Percentiles rank a stretch among this genome's conserved stretches.
These are phyloP conservation scores for Chaetomidium leptoderma DNA, from an alignment of 495 filamentous ascomycete genomes.

Conservation along the genomic window DNA sequence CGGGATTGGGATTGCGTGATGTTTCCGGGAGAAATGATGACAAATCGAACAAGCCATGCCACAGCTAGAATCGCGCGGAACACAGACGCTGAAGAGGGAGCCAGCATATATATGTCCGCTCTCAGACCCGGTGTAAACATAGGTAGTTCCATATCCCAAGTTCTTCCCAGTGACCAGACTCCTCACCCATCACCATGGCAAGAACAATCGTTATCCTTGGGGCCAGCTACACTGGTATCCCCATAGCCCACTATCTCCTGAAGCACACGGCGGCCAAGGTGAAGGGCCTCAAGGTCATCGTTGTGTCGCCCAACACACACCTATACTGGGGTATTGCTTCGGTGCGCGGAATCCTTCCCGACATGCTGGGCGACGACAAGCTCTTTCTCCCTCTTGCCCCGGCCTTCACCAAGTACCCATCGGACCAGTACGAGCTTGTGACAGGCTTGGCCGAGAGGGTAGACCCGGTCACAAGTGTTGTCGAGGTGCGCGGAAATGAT, in stretches of 20 bases:
- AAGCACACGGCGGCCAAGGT: conserved; percentile 41
- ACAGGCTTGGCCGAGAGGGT: conserved; percentile 49
- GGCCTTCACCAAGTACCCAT: conserved; percentile 49
- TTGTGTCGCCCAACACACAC: conserved; percentile 54
- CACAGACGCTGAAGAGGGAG: too few species aligned
- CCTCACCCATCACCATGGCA: conserved; percentile 27
- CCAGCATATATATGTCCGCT: too few species aligned
- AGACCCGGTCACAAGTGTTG: conserved; percentile 42
- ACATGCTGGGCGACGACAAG: conserved; percentile 35
- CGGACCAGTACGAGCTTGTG: conserved; percentile 52
- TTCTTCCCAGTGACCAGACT: background rate
- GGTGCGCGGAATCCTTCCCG: conserved; percentile 43
- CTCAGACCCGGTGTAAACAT: too few species aligned
- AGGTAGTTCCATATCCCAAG: background rate
- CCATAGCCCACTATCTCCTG: conserved; percentile 56
- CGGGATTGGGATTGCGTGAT: too few species aligned
- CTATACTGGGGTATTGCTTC: conserved; percentile 47
- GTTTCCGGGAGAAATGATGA: too few species aligned
- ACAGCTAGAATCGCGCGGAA: too few species aligned
- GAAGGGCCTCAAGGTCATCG: conserved; percentile 43
- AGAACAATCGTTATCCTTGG: conserved; percentile 61
- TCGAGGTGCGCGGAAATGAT: conserved; percentile 38
- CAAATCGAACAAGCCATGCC: too few species aligned
- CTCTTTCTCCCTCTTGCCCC: conserved; percentile 47
- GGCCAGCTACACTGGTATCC: conserved; percentile 55